Conservation (phyloP, 1,284 basidiomycete species). For the Pseudozyma tsukubaensis region DNA sequence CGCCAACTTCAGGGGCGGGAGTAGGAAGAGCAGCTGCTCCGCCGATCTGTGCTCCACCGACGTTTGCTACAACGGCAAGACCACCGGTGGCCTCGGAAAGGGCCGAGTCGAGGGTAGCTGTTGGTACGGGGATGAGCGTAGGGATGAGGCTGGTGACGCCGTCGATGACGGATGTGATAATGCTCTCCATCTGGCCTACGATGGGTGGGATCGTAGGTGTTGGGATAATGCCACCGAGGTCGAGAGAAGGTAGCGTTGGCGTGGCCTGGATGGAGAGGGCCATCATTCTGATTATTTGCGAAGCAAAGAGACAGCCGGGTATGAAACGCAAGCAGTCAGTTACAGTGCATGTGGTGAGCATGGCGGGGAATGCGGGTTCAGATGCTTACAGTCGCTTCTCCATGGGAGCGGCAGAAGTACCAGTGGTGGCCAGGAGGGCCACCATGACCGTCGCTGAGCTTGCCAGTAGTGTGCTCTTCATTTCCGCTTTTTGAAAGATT, state of each 20-base stretch:
- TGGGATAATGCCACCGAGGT: slow-evolving; percentile 24
- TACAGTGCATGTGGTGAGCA: too few species aligned
- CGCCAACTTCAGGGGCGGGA: slow-evolving; percentile 2
- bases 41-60: slow-evolving; percentile 5
- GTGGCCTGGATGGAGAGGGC: slow-evolving; percentile 30
- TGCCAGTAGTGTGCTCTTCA: slow-evolving; percentile 23
- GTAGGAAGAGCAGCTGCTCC: slow-evolving; percentile 12
- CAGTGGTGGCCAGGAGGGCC: slow-evolving; percentile 29
- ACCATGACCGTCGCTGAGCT: slow-evolving; percentile 28
- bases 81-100: slow-evolving; percentile 9
- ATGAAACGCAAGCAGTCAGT: too few species aligned
- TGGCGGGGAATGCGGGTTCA: background rate
- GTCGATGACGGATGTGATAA: slow-evolving; percentile 32
- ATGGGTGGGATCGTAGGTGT: slow-evolving; percentile 21
- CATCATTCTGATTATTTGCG: slow-evolving; percentile 13
- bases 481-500: background rate
- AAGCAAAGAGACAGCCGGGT: background rate
- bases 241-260: slow-evolving; percentile 20
- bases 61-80: slow-evolving; percentile 4
- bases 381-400: slow-evolving; percentile 45
- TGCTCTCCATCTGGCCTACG: slow-evolving; percentile 20
- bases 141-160: slow-evolving; percentile 39
- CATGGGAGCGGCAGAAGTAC: slow-evolving; percentile 29
- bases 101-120: too few species aligned
- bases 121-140: slow-evolving; percentile 31